Conservation (phyloP, 108 stramenopile genomes). For the Epithemia pelagica region DNA sequence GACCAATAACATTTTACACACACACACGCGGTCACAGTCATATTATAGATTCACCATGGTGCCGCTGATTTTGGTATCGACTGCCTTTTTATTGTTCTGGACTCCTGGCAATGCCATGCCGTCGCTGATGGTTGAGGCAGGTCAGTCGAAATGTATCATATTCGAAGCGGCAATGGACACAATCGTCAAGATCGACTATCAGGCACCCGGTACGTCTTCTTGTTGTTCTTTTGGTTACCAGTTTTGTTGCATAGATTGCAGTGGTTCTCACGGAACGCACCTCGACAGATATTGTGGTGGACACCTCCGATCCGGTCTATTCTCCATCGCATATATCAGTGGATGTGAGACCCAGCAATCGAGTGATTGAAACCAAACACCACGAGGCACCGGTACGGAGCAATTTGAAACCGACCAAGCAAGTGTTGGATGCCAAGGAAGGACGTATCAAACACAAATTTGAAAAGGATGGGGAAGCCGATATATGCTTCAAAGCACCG, state of each 20-base stretch:
- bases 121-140: background rate
- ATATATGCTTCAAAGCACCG: slow-evolving; percentile 28
- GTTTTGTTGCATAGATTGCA: background rate
- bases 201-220: slow-evolving; percentile 49
- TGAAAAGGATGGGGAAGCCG: slow-evolving; percentile 32
- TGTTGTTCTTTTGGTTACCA: background rate
- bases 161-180: slow-evolving; percentile 49
- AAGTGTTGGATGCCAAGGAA: slow-evolving; percentile 30
- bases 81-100: background rate
- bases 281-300: slow-evolving; percentile 5
- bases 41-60: no score
- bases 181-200: slow-evolving; percentile 38
- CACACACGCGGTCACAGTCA: no score
- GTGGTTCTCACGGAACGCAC: background rate
- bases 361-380: slow-evolving; percentile 7
- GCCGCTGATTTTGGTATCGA: no score
- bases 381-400: slow-evolving; percentile 4
- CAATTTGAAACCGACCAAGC: slow-evolving; percentile 7
- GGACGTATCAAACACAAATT: slow-evolving; percentile 31
- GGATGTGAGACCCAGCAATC: slow-evolving; percentile 25
- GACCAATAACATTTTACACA: no score
- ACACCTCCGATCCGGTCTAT: background rate
- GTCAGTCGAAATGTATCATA: slow-evolving; percentile 38
- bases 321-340: slow-evolving; percentile 8
- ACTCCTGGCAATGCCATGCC: background rate